Evolutionary conservation across 805 yeast genomes (phyloP).

Genomic region (Sugiyamaella chiloensis): DNA sequence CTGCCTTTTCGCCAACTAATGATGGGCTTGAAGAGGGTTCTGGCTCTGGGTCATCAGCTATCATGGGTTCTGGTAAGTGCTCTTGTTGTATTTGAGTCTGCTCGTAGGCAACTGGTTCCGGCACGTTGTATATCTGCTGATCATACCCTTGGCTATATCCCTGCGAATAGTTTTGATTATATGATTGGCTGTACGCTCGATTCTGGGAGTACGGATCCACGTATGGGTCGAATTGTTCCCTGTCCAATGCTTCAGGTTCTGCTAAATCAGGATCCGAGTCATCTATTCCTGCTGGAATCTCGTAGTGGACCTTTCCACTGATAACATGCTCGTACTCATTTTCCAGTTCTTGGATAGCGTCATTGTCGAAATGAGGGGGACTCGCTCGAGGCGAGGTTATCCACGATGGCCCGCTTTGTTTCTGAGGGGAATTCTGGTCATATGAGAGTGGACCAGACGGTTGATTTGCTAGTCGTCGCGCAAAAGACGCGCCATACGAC

Average conservation of each 20-base stretch:
- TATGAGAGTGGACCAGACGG: slow-evolving; percentile 2
- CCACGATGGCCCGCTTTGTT: neutral
- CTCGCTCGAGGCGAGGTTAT: slow-evolving; percentile 2
- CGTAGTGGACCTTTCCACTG: neutral
- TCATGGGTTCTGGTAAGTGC: too few species aligned
- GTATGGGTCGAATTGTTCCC: neutral
- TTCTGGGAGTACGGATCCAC: too few species aligned
- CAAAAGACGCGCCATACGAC: slow-evolving; percentile 4
- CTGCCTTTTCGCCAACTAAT: too few species aligned
- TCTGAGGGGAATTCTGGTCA: neutral
- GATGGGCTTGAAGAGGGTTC: too few species aligned
- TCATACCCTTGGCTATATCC: too few species aligned
- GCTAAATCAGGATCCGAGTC: neutral
- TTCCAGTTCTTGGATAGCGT: slow-evolving; percentile 10
- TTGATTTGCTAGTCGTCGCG: slow-evolving; percentile 2
- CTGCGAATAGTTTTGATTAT: too few species aligned
- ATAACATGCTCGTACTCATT: slow-evolving; percentile 8
- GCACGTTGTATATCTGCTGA: too few species aligned
- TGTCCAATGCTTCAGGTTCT: neutral
- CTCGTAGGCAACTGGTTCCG: too few species aligned
- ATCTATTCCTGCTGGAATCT: neutral
- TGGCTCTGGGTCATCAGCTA: too few species aligned
- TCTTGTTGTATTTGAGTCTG: too few species aligned
- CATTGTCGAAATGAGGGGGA: neutral
- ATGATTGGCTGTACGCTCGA: too few species aligned